Percentiles rank a stretch among this genome's conserved stretches.
Evolutionary conservation across 1,284 basidiomycete species (phyloP).

Genomic region (Meripilus lineatus): DNA sequence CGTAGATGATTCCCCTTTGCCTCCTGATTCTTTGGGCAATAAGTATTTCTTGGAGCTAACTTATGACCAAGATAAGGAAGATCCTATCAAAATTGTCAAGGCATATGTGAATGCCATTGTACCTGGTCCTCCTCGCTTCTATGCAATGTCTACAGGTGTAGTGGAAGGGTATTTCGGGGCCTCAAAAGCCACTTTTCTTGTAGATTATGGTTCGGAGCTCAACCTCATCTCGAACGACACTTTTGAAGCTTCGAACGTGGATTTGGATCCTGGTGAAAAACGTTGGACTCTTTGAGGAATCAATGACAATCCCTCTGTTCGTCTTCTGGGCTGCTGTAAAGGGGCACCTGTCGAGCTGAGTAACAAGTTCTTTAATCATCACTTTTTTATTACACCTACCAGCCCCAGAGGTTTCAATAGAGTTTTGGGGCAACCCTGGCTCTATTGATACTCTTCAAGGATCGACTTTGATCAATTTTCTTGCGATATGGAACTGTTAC

Average conservation of each 20-base stretch:
- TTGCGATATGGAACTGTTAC: not conserved
- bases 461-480: constrained; percentile 20
- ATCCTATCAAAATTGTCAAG: no score
- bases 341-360: constrained; percentile 19
- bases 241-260: constrained; percentile 4
- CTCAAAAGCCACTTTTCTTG: not conserved
- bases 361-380: constrained; percentile 24
- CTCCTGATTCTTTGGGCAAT: not conserved
- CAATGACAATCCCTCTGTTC: constrained; percentile 16
- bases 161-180: not conserved
- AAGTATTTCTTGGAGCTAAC: no score
- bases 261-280: constrained; percentile 22
- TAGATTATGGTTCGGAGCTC: constrained; percentile 7
- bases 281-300: constrained; percentile 27
- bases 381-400: constrained; percentile 22
- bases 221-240: constrained; percentile 2
- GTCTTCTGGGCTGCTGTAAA: constrained; percentile 17
- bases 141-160: not conserved
- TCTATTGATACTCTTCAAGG: constrained; percentile 20
- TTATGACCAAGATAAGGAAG: no score
- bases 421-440: constrained; percentile 28
- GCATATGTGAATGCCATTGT: no score
- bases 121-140: no score
- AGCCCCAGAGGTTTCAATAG: constrained; percentile 16
- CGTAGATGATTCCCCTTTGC: not conserved